phyloP scores from a whole-genome alignment of 2,329 filamentous ascomycete genomes.

The Coccinonectria pachysandricola region DNA sequence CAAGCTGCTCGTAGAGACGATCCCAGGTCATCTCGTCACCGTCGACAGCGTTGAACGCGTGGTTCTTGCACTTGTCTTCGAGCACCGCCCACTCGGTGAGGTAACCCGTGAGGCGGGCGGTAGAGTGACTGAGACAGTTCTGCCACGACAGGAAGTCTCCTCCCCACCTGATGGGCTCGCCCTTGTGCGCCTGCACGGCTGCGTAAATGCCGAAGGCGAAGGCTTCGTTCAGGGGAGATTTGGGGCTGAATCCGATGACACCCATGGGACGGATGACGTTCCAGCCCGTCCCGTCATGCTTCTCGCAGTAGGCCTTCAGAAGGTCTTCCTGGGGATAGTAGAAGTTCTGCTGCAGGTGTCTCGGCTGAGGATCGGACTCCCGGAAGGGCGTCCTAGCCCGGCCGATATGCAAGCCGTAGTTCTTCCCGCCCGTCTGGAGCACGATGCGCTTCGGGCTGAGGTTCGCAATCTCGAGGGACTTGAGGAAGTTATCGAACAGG shows the following conservation, averaged over 20 bases:
- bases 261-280: slow-evolving; percentile 1
- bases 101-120: slow-evolving; percentile 1
- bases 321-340: slow-evolving; percentile 5
- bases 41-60: slow-evolving; percentile 2
- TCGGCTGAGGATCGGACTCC: slow-evolving; percentile 1
- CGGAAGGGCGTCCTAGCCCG: not conserved
- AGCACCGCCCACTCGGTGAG: slow-evolving; percentile 3
- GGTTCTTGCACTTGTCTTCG: not conserved
- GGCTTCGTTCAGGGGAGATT: not conserved
- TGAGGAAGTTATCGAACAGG: slow-evolving; percentile 3
- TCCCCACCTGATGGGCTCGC: slow-evolving; percentile 1
- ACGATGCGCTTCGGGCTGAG: slow-evolving; percentile 1
- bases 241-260: not conserved
- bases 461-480: not conserved
- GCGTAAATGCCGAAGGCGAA: slow-evolving; percentile 1
- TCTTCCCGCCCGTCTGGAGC: slow-evolving; percentile 3
- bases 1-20: too few relatives aligned
- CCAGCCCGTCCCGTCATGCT: not conserved
- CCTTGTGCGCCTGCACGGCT: not conserved
- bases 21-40: slow-evolving; percentile 1
- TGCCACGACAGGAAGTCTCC: slow-evolving; percentile 1
- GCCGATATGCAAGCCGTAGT: slow-evolving; percentile 3
- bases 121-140: not conserved
- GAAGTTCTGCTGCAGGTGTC: slow-evolving; percentile 1
- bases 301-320: slow-evolving; percentile 1